Evolutionary conservation across 2,329 filamentous ascomycete species (phyloP).

Genomic region (Escovopsis sp.): DNA sequence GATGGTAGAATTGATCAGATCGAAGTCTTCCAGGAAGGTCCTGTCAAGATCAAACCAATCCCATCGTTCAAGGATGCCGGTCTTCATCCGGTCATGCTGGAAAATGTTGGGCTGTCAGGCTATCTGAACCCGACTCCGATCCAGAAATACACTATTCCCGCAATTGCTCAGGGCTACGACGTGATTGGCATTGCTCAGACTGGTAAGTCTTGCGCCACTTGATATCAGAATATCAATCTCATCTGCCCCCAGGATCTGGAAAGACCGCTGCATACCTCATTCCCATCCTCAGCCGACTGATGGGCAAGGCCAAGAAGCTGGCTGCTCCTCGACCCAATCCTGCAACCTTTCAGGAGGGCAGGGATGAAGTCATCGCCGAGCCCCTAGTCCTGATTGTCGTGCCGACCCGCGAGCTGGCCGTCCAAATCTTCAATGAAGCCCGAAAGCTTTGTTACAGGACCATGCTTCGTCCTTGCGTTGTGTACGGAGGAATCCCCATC

Average conservation of each 20-base stretch:
- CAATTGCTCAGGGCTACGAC: slow-evolving; percentile 62
- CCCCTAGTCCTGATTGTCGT: slow-evolving; percentile 75
- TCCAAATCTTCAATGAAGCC: slow-evolving; percentile 90
- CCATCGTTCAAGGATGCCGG: slow-evolving; percentile 58
- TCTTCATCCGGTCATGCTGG: slow-evolving; percentile 68
- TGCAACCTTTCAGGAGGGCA: slow-evolving; percentile 33
- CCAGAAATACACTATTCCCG: slow-evolving; percentile 71
- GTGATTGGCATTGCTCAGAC: slow-evolving; percentile 86
- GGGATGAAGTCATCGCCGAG: slow-evolving; percentile 52
- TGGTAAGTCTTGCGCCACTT: slow-evolving; percentile 34
- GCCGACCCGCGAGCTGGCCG: slow-evolving; percentile 78
- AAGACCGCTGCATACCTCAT: slow-evolving; percentile 92
- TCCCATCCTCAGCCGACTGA: slow-evolving; percentile 76
- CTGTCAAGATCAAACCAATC: slow-evolving; percentile 34
- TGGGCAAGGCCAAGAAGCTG: slow-evolving; percentile 89
- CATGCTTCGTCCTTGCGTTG: slow-evolving; percentile 81
- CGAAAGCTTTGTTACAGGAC: slow-evolving; percentile 87
- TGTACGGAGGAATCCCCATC: slow-evolving; percentile 73
- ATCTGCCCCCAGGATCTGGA: slow-evolving; percentile 55
- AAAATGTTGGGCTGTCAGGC: slow-evolving; percentile 59
- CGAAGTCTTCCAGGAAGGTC: slow-evolving; percentile 42
- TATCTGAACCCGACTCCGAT: slow-evolving; percentile 72
- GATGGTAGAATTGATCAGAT: slow-evolving; percentile 37
- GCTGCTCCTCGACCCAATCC: slow-evolving; percentile 62
- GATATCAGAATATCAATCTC: neutral